These are phyloP conservation scores for Zostera marina DNA, from an alignment of 116 monocot species.

Conservation along the genomic window DNA sequence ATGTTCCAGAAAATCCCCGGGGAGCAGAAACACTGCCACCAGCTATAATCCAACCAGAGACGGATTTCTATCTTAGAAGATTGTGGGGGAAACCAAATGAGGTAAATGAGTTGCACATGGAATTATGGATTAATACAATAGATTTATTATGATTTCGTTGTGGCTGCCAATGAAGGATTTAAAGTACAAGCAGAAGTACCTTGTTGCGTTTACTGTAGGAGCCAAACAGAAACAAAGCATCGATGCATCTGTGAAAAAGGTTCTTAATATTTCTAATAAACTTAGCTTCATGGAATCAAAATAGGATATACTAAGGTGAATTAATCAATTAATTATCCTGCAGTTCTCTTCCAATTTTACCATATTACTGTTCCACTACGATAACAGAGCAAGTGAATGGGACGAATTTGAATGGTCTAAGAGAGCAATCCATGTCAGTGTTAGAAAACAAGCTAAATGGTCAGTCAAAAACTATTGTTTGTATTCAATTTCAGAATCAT, in stretches of 20 bases:
- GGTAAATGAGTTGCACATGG: conserved; percentile 8
- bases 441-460: conserved; percentile 27
- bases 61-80: conserved; percentile 32
- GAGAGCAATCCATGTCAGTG: conserved; percentile 25
- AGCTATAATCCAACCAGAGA: conserved; percentile 21
- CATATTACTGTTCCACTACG: conserved; percentile 26
- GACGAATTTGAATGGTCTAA: conserved; percentile 33
- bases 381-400: conserved; percentile 19
- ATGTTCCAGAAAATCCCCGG: conserved; percentile 29
- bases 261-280: conserved; percentile 3
- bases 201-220: conserved; percentile 62
- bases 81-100: conserved; percentile 30
- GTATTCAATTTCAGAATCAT: background rate
- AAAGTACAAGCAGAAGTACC: conserved; percentile 36
- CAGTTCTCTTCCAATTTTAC: conserved; percentile 26
- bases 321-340: conserved; percentile 1
- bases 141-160: background rate
- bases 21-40: conserved; percentile 31
- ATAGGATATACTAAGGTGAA: too few species aligned
- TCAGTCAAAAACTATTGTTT: background rate
- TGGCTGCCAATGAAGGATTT: conserved; percentile 27
- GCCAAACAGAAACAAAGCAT: conserved; percentile 35
- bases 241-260: conserved; percentile 68
- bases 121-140: background rate
- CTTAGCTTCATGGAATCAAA: too few species aligned